A percentile compares a stretch with the other conserved stretches of the same genome.
Conservation (phyloP, 192 early-diverging fungal genomes). For the Geosiphon pyriformis region DNA sequence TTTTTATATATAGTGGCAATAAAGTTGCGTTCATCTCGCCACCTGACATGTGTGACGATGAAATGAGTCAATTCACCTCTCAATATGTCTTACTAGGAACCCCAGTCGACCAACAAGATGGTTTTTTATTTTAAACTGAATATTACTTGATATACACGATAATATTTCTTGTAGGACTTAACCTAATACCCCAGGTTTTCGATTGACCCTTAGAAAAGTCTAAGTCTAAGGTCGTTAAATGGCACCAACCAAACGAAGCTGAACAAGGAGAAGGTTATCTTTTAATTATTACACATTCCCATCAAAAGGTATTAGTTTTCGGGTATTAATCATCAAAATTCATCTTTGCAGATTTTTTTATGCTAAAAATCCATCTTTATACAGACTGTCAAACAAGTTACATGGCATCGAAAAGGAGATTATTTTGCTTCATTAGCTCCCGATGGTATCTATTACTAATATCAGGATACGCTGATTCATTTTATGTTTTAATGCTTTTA, state of each 20-base stretch:
- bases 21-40: constrained; percentile 40
- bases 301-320: not conserved
- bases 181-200: too few relatives aligned
- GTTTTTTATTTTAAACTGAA: constrained; percentile 7
- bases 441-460: constrained; percentile 48
- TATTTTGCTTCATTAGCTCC: constrained; percentile 86
- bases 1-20: constrained; percentile 30
- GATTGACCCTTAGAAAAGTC: too few relatives aligned
- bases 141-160: too few relatives aligned
- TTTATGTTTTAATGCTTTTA: not conserved
- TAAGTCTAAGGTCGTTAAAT: constrained; percentile 27
- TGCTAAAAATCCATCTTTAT: too few relatives aligned
- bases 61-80: constrained; percentile 37
- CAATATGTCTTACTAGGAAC: constrained; percentile 45
- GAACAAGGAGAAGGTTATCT: constrained; percentile 39
- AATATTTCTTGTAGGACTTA: too few relatives aligned
- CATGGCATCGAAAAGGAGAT: constrained; percentile 96
- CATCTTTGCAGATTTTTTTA: too few relatives aligned
- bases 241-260: constrained; percentile 34
- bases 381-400: constrained; percentile 69
- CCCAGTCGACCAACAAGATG: constrained; percentile 20
- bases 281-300: constrained; percentile 43
- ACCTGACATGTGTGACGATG: constrained; percentile 36
- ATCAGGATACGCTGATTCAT: not conserved
- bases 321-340: too few relatives aligned